A percentile compares a stretch with the other conserved stretches of the same genome.
Conservation (phyloP, 768 basidiomycete species). For the Gelatoporia subvermispora region DNA sequence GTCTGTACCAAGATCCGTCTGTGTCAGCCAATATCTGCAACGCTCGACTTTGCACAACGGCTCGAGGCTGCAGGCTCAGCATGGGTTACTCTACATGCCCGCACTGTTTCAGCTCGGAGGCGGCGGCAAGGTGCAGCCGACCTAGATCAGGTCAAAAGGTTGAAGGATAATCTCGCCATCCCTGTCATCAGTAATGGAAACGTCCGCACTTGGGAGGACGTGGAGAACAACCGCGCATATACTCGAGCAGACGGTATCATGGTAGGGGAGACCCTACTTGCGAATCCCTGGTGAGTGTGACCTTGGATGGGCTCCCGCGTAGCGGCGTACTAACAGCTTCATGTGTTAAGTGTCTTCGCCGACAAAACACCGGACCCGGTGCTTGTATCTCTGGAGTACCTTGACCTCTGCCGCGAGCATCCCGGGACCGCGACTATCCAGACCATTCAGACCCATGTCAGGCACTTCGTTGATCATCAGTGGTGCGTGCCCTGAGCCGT, state of each 20-base stretch:
- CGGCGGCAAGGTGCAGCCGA: conserved; percentile 71
- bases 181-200: conserved; percentile 80
- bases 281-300: conserved; percentile 62
- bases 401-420: conserved; percentile 51
- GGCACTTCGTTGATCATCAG: conserved; percentile 64
- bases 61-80: conserved; percentile 64
- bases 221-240: conserved; percentile 44
- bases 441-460: conserved; percentile 57
- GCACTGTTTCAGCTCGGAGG: conserved; percentile 64
- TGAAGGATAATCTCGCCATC: conserved; percentile 47
- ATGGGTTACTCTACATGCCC: conserved; percentile 71
- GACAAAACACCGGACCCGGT: conserved; percentile 56
- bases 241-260: conserved; percentile 73
- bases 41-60: conserved; percentile 48
- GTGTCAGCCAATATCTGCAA: conserved; percentile 39
- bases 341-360: conserved; percentile 48
- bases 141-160: conserved; percentile 49
- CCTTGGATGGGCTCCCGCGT: not conserved
- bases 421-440: conserved; percentile 42
- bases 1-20: conserved; percentile 54
- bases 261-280: conserved; percentile 75
- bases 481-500: conserved; percentile 39
- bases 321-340: not conserved
- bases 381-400: conserved; percentile 64
- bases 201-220: conserved; percentile 55